Evolutionary conservation across 2,329 filamentous ascomycete species (phyloP), one percentile per base, ranked within the genome.

Genomic region (Penicillium palitans): DNA sequence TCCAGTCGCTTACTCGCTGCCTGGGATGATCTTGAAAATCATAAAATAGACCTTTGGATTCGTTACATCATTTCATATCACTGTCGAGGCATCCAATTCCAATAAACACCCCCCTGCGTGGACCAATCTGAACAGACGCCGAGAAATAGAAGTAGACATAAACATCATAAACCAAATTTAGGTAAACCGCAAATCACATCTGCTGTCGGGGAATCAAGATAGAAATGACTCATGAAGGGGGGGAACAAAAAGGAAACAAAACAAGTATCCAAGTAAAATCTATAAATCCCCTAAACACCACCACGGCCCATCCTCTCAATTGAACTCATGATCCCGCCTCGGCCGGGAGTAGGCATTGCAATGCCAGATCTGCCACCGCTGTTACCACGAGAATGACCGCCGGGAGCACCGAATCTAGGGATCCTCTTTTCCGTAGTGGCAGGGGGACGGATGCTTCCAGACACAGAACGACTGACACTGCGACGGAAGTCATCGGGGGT

Each of bases 221-320:
- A 6, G 6, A n/a, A 24, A 29, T 15, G n/a, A 39, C 42, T 9
- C 33, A 39, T 31, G 29, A 21, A 21, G 19, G 19, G 19, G 19
- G 19, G 19, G 2, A 21, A 21, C 19, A 21, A 35, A 35, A 56
- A 33, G 5, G 33, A 52, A 39, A 25, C 8, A 2, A 33, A 12
- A 24, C 7, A 2, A 24, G 15, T 10, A 47, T 21, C 13, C 29
- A 27, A 33, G 41, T 41, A 29, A 45, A n/a, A 51, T 50, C 51
- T 2, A 29, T 10, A 27, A 25, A 54, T 31, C 27, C 33, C 41
- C 42, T 62, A 71, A 19, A 58, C 63, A 54, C 69, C 70, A 40
- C 71, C 71, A 29, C 81, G 87, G 10, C 91, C 91, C 91, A 96
- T 96, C 76, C 88, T 86, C 80, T 96, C 91, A 72, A 96, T 95